phyloP scores from a whole-genome alignment of 805 yeast genomes.

The Wickerhamomyces kurtzmanii region DNA sequence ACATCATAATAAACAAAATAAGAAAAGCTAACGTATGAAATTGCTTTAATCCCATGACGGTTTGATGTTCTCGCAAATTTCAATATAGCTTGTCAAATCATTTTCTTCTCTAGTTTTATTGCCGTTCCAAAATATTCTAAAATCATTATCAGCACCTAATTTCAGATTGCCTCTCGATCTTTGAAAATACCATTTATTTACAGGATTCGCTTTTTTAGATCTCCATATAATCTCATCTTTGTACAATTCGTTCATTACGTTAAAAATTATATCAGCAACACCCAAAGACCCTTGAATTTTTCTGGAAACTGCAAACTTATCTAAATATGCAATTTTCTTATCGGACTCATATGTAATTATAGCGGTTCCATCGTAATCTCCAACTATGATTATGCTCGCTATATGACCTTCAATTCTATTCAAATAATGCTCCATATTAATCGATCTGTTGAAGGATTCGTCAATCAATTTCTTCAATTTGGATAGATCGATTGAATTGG shows the following conservation, averaged over 20 bases:
- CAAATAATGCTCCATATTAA: slow-evolving; percentile 63
- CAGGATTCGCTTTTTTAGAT: slow-evolving; percentile 78
- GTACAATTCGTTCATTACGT: slow-evolving; percentile 58
- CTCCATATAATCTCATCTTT: slow-evolving; percentile 82
- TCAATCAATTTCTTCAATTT: slow-evolving; percentile 57
- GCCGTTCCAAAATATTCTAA: slow-evolving; percentile 37
- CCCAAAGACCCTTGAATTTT: slow-evolving; percentile 86
- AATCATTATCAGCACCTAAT: slow-evolving; percentile 26
- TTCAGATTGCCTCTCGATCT: slow-evolving; percentile 65
- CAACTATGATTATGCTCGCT: slow-evolving; percentile 77
- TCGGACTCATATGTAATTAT: slow-evolving; percentile 73
- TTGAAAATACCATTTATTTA: slow-evolving; percentile 96
- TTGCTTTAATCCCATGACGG: slow-evolving; percentile 48
- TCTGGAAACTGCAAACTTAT: slow-evolving; percentile 86
- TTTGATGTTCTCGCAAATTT: slow-evolving; percentile 44
- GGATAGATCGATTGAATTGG: slow-evolving; percentile 31
- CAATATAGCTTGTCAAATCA: slow-evolving; percentile 35
- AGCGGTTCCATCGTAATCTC: slow-evolving; percentile 94
- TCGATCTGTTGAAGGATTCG: slow-evolving; percentile 63
- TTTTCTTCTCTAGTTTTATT: slow-evolving; percentile 15
- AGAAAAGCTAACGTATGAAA: too few relatives aligned
- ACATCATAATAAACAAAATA: too few relatives aligned
- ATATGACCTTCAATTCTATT: slow-evolving; percentile 52
- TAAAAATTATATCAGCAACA: slow-evolving; percentile 88
- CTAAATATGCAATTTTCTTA: slow-evolving; percentile 62